These are phyloP conservation scores for Triadica sebifera DNA, from an alignment of 345 rosid genomes.

Conservation along the genomic window DNA sequence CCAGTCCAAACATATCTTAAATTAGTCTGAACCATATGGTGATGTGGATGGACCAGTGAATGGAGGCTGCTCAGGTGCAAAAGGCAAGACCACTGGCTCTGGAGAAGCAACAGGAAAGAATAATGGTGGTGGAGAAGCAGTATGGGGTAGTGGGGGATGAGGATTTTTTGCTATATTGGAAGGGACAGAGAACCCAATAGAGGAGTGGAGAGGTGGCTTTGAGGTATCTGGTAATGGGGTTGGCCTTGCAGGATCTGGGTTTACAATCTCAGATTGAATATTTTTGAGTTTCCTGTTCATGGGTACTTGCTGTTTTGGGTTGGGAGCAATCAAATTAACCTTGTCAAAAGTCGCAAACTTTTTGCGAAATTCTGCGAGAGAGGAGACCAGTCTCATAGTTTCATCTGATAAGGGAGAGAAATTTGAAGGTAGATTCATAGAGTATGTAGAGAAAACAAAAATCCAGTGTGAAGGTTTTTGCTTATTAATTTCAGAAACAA, in stretches of 20 bases:
- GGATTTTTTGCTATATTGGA: constrained; percentile 47
- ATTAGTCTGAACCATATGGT: constrained; percentile 27
- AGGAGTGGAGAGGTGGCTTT: constrained; percentile 40
- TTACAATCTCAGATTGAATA: constrained; percentile 29
- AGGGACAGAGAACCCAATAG: constrained; percentile 52
- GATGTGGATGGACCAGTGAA: constrained; percentile 20
- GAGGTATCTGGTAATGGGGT: constrained; percentile 49
- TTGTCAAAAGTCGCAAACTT: constrained; percentile 44
- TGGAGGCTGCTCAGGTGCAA: constrained; percentile 46
- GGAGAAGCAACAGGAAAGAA: constrained; percentile 16
- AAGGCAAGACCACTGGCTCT: constrained; percentile 26
- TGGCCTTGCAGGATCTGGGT: constrained; percentile 48
- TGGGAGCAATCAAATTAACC: constrained; percentile 44
- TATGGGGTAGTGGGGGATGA: constrained; percentile 22
- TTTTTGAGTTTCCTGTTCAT: constrained; percentile 46
- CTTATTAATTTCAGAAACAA: constrained; percentile 27
- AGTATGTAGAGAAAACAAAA: constrained; percentile 68
- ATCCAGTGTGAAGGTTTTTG: too few relatives aligned
- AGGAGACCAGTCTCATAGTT: constrained; percentile 16
- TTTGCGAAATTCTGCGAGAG: constrained; percentile 34
- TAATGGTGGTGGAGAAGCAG: constrained; percentile 16
- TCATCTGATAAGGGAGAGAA: constrained; percentile 36
- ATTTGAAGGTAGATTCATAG: constrained; percentile 39
- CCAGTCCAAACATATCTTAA: too few relatives aligned
- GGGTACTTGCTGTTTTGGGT: constrained; percentile 18